Percentiles rank a stretch among this genome's conserved stretches.
Conservation (phyloP, 805 yeast species). For the Teunomyces lycoperdinae region DNA sequence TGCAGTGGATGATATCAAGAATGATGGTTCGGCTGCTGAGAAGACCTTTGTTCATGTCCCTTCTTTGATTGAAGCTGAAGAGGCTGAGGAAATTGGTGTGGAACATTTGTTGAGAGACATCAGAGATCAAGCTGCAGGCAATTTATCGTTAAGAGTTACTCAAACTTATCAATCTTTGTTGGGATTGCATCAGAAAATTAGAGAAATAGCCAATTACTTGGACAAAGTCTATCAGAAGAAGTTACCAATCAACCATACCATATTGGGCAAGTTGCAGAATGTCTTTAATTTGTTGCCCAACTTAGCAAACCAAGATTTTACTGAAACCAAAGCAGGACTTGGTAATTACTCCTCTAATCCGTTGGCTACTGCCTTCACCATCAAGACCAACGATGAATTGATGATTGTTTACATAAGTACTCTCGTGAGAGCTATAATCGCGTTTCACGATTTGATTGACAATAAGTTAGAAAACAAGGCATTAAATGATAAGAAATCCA, state of each 20-base stretch:
- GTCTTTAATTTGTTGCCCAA: constrained; percentile 92
- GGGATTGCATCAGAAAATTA: constrained; percentile 76
- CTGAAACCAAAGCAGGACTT: constrained; percentile 13
- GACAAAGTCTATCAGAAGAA: constrained; percentile 66
- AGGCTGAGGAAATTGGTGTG: constrained; percentile 98
- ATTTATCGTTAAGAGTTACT: constrained; percentile 79
- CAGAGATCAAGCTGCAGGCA: constrained; percentile 95
- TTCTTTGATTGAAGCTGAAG: constrained; percentile 92
- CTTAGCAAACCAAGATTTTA: constrained; percentile 35
- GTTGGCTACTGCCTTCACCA: constrained; percentile 76
- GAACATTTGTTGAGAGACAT: constrained; percentile 93
- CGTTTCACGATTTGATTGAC: constrained; percentile 95
- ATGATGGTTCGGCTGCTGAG: constrained; percentile 91
- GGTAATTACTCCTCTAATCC: constrained; percentile 41
- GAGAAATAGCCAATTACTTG: constrained; percentile 75
- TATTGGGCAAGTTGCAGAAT: constrained; percentile 89
- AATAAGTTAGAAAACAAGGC: constrained; percentile 80
- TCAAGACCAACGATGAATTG: constrained; percentile 92
- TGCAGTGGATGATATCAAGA: constrained; percentile 92
- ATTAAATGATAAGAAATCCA: constrained; percentile 26
- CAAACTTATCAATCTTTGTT: constrained; percentile 84
- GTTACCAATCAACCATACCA: constrained; percentile 85
- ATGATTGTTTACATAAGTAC: constrained; percentile 91
- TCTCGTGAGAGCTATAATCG: constrained; percentile 88
- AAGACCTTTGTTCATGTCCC: constrained; percentile 93